Evolutionary conservation across 2,329 filamentous ascomycete species (phyloP).

Genomic region (Aspergillus ochraceoroseus): DNA sequence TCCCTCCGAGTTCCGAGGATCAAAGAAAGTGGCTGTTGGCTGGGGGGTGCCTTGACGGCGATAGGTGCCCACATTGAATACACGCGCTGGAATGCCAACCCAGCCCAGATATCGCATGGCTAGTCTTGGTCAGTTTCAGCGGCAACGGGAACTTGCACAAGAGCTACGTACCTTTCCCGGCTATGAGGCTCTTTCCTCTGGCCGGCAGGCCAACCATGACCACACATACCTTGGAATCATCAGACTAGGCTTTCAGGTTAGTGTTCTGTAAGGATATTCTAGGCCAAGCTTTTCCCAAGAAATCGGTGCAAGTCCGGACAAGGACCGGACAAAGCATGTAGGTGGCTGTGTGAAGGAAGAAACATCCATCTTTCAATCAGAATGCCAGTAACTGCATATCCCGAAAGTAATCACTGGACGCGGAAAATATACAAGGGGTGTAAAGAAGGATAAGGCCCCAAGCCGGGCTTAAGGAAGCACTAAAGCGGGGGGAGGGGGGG

Average conservation of each 20-base stretch:
- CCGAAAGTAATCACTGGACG: too few relatives aligned
- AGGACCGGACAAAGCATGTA: background rate
- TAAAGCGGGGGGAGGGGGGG: too few relatives aligned
- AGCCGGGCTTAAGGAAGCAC: background rate
- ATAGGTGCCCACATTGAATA: conserved; percentile 97
- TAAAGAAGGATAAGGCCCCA: too few relatives aligned
- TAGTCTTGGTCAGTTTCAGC: conserved; percentile 35
- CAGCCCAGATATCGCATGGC: conserved; percentile 92
- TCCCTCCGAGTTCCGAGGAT: conserved; percentile 81
- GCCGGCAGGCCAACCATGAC: conserved; percentile 98
- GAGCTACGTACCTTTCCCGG: conserved; percentile 74
- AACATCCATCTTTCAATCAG: too few relatives aligned
- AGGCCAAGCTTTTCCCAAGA: background rate
- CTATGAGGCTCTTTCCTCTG: conserved; percentile 93
- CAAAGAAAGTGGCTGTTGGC: conserved; percentile 91
- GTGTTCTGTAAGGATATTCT: conserved; percentile 2
- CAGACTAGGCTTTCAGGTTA: conserved; percentile 61
- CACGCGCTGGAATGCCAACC: conserved; percentile 88
- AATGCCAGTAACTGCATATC: too few relatives aligned
- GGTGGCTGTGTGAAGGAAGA: too few relatives aligned
- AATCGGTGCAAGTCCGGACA: background rate
- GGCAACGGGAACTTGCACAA: background rate
- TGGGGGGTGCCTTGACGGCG: conserved; percentile 84
- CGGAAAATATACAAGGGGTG: too few relatives aligned
- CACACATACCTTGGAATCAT: conserved; percentile 94